Evolutionary conservation across 805 yeast genomes (phyloP).

Genomic region (Candida chauliodis): DNA sequence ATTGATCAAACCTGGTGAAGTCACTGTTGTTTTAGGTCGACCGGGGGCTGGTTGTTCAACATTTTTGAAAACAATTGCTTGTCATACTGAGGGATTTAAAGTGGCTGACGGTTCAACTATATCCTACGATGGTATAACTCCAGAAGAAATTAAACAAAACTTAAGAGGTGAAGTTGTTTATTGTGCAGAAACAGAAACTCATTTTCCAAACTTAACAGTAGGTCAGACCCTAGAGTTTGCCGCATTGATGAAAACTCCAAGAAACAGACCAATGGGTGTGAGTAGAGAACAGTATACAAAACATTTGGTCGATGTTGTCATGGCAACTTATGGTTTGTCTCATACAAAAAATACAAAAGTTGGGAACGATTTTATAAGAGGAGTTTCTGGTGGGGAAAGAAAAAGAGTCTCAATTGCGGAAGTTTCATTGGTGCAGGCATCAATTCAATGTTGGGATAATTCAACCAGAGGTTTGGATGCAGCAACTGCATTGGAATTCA

Average conservation of each 20-base stretch:
- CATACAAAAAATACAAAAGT: conserved; percentile 62
- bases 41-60: conserved; percentile 84
- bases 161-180: conserved; percentile 69
- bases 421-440: conserved; percentile 51
- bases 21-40: conserved; percentile 71
- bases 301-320: conserved; percentile 50
- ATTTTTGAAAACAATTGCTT: conserved; percentile 59
- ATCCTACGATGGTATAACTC: conserved; percentile 54
- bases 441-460: conserved; percentile 63
- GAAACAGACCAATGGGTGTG: conserved; percentile 58
- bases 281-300: conserved; percentile 51
- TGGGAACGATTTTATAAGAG: conserved; percentile 64
- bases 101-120: conserved; percentile 44
- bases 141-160: conserved; percentile 46
- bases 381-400: conserved; percentile 71
- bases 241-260: conserved; percentile 59
- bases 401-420: conserved; percentile 71
- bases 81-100: conserved; percentile 58
- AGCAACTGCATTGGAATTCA: conserved; percentile 67
- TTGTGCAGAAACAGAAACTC: conserved; percentile 65
- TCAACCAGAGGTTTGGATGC: conserved; percentile 72
- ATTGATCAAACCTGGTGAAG: conserved; percentile 55
- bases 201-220: conserved; percentile 66
- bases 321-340: conserved; percentile 54
- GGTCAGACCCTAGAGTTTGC: conserved; percentile 64